Percentiles rank a stretch among this genome's conserved stretches.
phyloP scores from a whole-genome alignment of 345 rosid genomes.

The Streptanthus diversifolius region DNA sequence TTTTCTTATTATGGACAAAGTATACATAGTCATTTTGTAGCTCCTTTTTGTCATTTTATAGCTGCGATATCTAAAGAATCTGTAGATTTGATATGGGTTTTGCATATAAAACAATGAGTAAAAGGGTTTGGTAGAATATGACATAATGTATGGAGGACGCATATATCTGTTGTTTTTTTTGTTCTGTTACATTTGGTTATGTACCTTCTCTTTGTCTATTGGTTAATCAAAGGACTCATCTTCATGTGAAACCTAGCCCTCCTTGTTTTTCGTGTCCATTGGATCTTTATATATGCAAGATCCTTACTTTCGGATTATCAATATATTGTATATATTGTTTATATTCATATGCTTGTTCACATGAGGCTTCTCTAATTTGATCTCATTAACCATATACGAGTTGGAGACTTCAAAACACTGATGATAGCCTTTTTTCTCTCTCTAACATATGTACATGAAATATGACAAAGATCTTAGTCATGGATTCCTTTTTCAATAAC shows the following conservation, averaged over 20 bases:
- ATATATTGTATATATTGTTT: too few relatives aligned
- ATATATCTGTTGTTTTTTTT: constrained; percentile 4
- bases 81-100: neutral
- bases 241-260: constrained; percentile 24
- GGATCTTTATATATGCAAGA: neutral
- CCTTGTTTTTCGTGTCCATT: constrained; percentile 25
- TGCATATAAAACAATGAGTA: neutral
- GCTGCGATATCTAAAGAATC: neutral
- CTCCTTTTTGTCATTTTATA: neutral
- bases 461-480: neutral
- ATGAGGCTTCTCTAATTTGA: neutral
- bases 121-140: neutral
- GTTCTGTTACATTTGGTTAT: constrained; percentile 7
- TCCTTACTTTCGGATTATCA: constrained; percentile 16
- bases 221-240: constrained; percentile 15
- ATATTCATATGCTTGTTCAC: neutral
- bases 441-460: neutral
- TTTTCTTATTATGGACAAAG: neutral
- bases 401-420: neutral
- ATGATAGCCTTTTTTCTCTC: neutral
- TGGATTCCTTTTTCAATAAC: neutral
- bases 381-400: neutral
- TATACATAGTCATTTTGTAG: neutral
- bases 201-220: constrained; percentile 17
- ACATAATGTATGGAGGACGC: neutral